A percentile compares a stretch with the other conserved stretches of the same genome.
These are phyloP conservation scores for Dioszegia hungarica DNA, from an alignment of 768 basidiomycete genomes.

Conservation along the genomic window DNA sequence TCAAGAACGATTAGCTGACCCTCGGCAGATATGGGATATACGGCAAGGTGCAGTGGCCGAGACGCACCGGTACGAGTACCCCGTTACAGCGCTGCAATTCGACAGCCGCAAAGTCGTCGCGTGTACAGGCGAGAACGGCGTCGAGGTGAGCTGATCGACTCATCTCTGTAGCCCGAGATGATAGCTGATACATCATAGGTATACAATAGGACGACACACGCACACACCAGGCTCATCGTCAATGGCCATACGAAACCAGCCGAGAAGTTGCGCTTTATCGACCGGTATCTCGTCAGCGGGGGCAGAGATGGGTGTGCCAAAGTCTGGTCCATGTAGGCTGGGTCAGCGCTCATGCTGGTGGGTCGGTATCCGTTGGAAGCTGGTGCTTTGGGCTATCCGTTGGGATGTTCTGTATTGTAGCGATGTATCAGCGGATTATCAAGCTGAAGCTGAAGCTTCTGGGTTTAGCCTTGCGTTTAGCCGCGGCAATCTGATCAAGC, in stretches of 20 bases:
- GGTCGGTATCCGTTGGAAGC: no score
- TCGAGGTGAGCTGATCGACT: constrained; percentile 64
- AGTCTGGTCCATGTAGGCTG: constrained; percentile 75
- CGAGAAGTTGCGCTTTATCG: constrained; percentile 88
- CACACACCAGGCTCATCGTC: constrained; percentile 73
- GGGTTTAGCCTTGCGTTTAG: no score
- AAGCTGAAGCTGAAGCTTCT: no score
- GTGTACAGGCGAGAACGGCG: constrained; percentile 85
- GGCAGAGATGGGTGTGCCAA: constrained; percentile 80
- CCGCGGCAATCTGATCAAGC: no score
- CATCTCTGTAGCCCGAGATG: background rate
- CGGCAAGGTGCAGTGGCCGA: constrained; percentile 83
- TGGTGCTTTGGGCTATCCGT: no score
- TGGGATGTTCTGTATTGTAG: no score
- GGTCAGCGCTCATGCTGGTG: background rate
- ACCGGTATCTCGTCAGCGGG: constrained; percentile 86
- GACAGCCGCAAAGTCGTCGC: constrained; percentile 89
- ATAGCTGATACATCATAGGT: constrained; percentile 55
- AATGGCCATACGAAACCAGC: constrained; percentile 93
- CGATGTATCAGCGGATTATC: no score
- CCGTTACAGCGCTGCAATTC: constrained; percentile 86
- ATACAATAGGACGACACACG: constrained; percentile 90
- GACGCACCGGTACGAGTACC: constrained; percentile 82
- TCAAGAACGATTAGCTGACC: background rate
- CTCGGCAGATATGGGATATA: constrained; percentile 87